A percentile compares a stretch with the other conserved stretches of the same genome.
phyloP scores from a whole-genome alignment of 106 monocot species.

The Iris macrosiphon region DNA sequence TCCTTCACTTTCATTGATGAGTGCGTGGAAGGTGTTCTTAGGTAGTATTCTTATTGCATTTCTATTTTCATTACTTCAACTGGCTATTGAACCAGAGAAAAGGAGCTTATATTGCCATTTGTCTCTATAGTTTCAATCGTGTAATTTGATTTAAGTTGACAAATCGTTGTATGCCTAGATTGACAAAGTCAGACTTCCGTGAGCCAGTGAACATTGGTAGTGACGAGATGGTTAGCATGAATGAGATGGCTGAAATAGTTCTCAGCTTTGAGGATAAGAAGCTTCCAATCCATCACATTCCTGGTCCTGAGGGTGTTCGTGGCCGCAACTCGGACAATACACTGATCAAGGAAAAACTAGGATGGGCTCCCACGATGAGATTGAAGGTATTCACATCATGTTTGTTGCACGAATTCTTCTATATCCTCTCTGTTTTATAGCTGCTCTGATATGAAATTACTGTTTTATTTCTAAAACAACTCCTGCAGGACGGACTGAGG shows the following conservation, averaged over 20 bases:
- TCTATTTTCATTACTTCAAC: background rate
- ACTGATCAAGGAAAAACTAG: slow-evolving; percentile 87
- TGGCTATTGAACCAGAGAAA: background rate
- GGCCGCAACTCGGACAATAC: slow-evolving; percentile 94
- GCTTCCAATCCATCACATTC: slow-evolving; percentile 95
- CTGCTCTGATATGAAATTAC: too few species aligned
- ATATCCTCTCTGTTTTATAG: too few species aligned
- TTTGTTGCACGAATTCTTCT: too few species aligned
- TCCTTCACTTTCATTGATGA: slow-evolving; percentile 94
- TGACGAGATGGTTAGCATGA: slow-evolving; percentile 98
- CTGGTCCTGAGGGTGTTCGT: slow-evolving; percentile 94
- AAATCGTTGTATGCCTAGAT: slow-evolving; percentile 30
- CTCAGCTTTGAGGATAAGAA: slow-evolving; percentile 81
- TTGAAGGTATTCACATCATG: slow-evolving; percentile 76
- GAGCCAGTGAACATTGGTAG: slow-evolving; percentile 93
- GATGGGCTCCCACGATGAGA: slow-evolving; percentile 96
- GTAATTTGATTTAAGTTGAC: slow-evolving; percentile 13
- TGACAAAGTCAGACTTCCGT: slow-evolving; percentile 83
- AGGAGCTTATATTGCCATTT: background rate
- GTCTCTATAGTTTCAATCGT: slow-evolving; percentile 11
- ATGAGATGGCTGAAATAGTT: slow-evolving; percentile 89
- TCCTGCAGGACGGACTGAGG: slow-evolving; percentile 76
- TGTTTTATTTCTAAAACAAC: too few species aligned
- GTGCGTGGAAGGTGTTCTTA: slow-evolving; percentile 85
- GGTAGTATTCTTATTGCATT: slow-evolving; percentile 22